Evolutionary conservation across 495 filamentous ascomycete species (phyloP).

Genomic region (Penicillium ochrochloron): DNA sequence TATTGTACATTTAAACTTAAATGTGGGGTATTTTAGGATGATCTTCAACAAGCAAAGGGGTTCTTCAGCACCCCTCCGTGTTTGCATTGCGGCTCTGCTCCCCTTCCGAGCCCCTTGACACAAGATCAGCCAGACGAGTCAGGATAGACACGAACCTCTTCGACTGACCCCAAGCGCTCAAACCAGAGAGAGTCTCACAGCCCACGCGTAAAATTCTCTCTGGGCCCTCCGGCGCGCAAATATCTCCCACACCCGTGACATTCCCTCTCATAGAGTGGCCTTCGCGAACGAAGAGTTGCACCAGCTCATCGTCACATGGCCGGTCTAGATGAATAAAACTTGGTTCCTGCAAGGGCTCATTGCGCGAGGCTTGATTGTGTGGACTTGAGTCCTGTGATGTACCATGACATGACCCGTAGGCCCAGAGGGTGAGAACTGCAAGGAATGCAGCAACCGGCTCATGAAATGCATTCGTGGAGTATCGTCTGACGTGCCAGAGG

Average conservation of each 20-base stretch:
- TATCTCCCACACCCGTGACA: slow-evolving; percentile 55
- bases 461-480: slow-evolving; percentile 54
- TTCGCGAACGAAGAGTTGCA: slow-evolving; percentile 55
- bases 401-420: slow-evolving; percentile 48
- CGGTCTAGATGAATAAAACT: slow-evolving; percentile 55
- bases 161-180: slow-evolving; percentile 48
- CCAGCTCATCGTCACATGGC: slow-evolving; percentile 59
- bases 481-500: slow-evolving; percentile 55
- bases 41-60: neutral
- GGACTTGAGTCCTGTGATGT: slow-evolving; percentile 20
- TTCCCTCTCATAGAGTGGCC: slow-evolving; percentile 53
- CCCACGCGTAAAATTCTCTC: slow-evolving; percentile 46
- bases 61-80: slow-evolving; percentile 14
- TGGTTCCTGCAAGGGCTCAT: slow-evolving; percentile 25
- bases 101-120: slow-evolving; percentile 12
- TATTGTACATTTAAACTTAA: slow-evolving; percentile 1
- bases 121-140: slow-evolving; percentile 34
- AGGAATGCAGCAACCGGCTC: slow-evolving; percentile 54
- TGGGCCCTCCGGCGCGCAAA: slow-evolving; percentile 50
- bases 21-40: slow-evolving; percentile 1
- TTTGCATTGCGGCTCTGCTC: slow-evolving; percentile 10
- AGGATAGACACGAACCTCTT: slow-evolving; percentile 39
- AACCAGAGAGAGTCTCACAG: slow-evolving; percentile 42
- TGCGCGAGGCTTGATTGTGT: slow-evolving; percentile 5
- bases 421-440: slow-evolving; percentile 57